Conservation (phyloP, 2,329 filamentous ascomycete genomes). For the Nannizzia gypsea region DNA sequence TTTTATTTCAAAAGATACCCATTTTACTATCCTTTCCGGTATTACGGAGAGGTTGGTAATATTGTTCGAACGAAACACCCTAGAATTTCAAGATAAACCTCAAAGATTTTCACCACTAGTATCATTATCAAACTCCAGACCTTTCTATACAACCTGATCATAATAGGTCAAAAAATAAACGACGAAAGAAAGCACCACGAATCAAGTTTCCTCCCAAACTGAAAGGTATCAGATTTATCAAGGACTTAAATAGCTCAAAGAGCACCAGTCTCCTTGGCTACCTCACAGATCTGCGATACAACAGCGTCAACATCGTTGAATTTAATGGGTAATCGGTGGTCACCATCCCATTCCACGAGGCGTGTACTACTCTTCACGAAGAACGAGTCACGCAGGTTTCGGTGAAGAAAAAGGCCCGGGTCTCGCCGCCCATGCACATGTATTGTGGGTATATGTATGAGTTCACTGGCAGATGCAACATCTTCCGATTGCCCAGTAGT, state of each 20-base stretch:
- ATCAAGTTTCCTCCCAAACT: background rate
- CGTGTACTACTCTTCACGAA: constrained; percentile 44
- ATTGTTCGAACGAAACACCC: too few species aligned
- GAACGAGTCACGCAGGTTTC: constrained; percentile 46
- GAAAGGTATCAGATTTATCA: background rate
- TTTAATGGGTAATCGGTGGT: constrained; percentile 60
- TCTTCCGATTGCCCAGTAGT: background rate
- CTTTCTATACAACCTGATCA: too few species aligned
- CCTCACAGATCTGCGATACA: constrained; percentile 5
- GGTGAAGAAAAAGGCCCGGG: constrained; percentile 48
- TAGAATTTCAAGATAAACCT: too few species aligned
- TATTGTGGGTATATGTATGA: constrained; percentile 43
- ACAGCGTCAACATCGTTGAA: constrained; percentile 50
- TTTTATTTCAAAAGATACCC: background rate
- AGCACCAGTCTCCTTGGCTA: constrained; percentile 8
- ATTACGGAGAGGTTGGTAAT: too few species aligned
- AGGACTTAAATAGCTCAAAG: background rate
- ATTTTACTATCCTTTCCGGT: background rate
- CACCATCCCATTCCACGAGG: constrained; percentile 61
- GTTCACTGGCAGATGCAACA: background rate
- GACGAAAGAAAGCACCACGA: background rate
- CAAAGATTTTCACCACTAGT: too few species aligned
- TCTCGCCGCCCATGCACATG: constrained; percentile 57
- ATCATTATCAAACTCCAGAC: too few species aligned
- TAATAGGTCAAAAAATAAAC: background rate